phyloP scores from a whole-genome alignment of 495 filamentous ascomycete species.

The Xylaria castorea region DNA sequence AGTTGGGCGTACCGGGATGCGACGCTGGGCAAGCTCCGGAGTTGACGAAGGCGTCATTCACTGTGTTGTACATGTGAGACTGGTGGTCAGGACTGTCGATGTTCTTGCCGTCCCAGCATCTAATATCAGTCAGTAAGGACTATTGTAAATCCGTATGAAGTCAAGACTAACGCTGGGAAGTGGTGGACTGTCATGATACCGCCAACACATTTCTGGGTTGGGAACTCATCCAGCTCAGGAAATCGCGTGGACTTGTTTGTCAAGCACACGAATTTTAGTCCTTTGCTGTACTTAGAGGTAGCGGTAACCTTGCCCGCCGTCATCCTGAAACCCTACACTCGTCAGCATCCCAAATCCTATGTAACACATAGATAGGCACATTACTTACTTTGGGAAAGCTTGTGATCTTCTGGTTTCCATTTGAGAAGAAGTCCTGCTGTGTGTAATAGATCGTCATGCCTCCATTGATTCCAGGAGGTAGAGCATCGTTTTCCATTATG shows the following conservation, averaged over 20 bases:
- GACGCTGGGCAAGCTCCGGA: constrained; percentile 56
- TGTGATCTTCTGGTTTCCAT: constrained; percentile 56
- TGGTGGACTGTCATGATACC: constrained; percentile 63
- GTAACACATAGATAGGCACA: not conserved
- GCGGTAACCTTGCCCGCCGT: constrained; percentile 54
- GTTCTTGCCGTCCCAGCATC: constrained; percentile 66
- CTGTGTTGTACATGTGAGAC: constrained; percentile 60
- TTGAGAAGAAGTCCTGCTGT: constrained; percentile 54
- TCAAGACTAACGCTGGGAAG: constrained; percentile 54
- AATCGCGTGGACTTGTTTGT: constrained; percentile 53
- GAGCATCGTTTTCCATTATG: constrained; percentile 55
- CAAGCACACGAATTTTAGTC: constrained; percentile 58
- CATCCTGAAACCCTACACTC: constrained; percentile 60
- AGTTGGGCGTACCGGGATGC: constrained; percentile 43
- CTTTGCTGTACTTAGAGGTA: constrained; percentile 41
- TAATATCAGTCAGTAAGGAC: constrained; percentile 14
- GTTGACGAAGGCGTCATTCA: constrained; percentile 52
- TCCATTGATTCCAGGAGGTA: constrained; percentile 56
- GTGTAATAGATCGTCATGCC: constrained; percentile 64
- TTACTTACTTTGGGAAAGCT: constrained; percentile 54
- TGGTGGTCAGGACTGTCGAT: constrained; percentile 63
- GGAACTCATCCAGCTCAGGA: constrained; percentile 57
- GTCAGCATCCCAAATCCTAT: not conserved
- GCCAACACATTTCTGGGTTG: constrained; percentile 49
- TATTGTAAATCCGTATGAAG: not conserved